These are phyloP conservation scores for Sarocladium oryzae DNA, from an alignment of 2,329 filamentous ascomycete species.

Conservation along the genomic window DNA sequence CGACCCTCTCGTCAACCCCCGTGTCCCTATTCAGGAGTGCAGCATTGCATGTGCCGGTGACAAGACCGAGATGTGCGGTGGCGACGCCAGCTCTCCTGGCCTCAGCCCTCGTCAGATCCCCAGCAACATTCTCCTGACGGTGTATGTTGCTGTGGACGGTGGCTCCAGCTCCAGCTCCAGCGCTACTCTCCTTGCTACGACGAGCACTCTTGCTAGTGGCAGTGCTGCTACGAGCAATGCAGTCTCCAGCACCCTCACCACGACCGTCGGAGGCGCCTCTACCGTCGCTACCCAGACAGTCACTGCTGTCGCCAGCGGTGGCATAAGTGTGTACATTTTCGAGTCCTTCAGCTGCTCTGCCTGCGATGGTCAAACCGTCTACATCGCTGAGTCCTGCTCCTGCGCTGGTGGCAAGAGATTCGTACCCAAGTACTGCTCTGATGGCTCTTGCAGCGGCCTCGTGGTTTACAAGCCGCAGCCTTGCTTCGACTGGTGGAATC, in stretches of 20 bases:
- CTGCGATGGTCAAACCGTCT: conserved; percentile 16
- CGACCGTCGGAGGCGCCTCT: neutral
- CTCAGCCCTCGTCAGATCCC: conserved; percentile 15
- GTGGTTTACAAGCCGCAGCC: conserved; percentile 19
- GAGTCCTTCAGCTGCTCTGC: conserved; percentile 14
- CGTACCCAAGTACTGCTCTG: conserved; percentile 15
- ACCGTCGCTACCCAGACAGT: conserved; percentile 10
- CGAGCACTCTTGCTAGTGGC: too few relatives aligned
- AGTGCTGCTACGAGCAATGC: conserved; percentile 16
- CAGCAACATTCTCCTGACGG: conserved; percentile 18
- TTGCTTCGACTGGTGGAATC: conserved; percentile 12
- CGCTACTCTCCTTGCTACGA: too few relatives aligned
- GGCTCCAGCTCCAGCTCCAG: too few relatives aligned
- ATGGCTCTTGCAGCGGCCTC: conserved; percentile 14
- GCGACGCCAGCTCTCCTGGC: neutral
- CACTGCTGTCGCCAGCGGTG: conserved; percentile 13
- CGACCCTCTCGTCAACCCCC: neutral
- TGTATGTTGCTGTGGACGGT: conserved; percentile 14
- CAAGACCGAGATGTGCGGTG: neutral
- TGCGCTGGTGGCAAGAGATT: conserved; percentile 17
- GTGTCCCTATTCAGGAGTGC: neutral
- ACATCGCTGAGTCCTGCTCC: conserved; percentile 14
- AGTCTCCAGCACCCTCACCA: conserved; percentile 13
- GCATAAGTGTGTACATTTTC: conserved; percentile 16
- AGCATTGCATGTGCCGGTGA: neutral